Base-by-base conservation (phyloP, 2,329 filamentous ascomycete species). In the Sclerotinia trifoliorum region DNA sequence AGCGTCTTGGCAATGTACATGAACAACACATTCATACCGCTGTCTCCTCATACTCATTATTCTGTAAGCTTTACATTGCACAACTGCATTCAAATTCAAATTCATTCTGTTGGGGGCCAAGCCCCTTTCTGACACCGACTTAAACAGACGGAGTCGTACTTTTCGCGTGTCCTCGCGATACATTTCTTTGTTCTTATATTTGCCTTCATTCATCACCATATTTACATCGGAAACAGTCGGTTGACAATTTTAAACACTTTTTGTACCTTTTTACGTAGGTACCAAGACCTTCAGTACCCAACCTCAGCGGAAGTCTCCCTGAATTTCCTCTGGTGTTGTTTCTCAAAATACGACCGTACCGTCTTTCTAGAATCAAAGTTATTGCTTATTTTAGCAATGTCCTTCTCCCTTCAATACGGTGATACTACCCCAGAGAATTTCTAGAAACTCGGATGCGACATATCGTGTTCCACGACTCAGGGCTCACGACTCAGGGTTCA, bases 111-210 rank as follows among this genome's bases (percentile, higher is more conserved):
- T 19, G n/a, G 46, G n/a, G 60, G 60, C 60, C 60, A 62, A 51
- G 60, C 60, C 60, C 58, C 60, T 62, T 62, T 62, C 60, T 26
- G 46, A 51, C 46, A 51, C 46, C 46, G 60, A 51, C 46, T 51
- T 51, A 42, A 24, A 39, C 60, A 39, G 46, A 46, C 60, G 46
- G 51, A 24, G 46, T 62, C 29, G 29, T 51, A 39, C 46, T 51
- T 48, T 13, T 51, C 46, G 46, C n/a, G n/a, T 35, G 17, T 15
- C 32, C 21, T 62, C 60, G 60, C 29, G 15, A 62, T 35, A 39
- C 21, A 62, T 62, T 62, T 51, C 42, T 51, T 24, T 24, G 21
- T 39, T 39, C 32, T 13, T 49, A 19, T 21, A 49, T 35, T 35
- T 62, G 44, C 44, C 21, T 62, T 35, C 2, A n/a, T 35, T 49